Evolutionary conservation across 805 yeast genomes (phyloP), one percentile per base, ranked within the genome.

Genomic region (Candida wancherniae): DNA sequence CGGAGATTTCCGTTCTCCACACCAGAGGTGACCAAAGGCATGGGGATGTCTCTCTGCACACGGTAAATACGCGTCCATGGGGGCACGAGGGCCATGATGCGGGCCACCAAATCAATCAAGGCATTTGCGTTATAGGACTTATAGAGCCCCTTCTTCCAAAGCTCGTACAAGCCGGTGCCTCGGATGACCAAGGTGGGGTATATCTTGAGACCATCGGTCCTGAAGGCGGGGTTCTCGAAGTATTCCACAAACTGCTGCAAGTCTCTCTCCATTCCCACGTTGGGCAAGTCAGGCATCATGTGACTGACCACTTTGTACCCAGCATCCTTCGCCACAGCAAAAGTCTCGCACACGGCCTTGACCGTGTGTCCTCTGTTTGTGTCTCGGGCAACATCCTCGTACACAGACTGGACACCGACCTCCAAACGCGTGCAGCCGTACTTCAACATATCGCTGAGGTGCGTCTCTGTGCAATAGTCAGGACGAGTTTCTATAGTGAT

Each of bases 221-320:
- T 75, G 61, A 92, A 92, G 17, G 77, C 95, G 1, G 98, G 98
- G 56, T 85, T 92, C 49, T 90, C 97, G 55, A 92, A 92, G 63
- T 92, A 92, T 57, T 92, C 98, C 50, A 81, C 77, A 54, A 92
- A 92, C 62, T 92, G 98, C 51, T 87, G 95, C 37, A 90, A 65
- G 56, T 92, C 98, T 56, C 98, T 75, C 61, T 92, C 98, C 95
- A 90, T 85, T 12, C 97, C 98, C 37, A 92, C 97, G 51, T 92
- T 92, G 11, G 98, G 98, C 49, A 92, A 69, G 67, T 92, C 98
- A 10, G 98, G 98, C 98, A 92, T 92, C 98, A 92, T 92, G 63
- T 92, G 98, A 44, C 94, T 80, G 15, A 92, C 98, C 32, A 92
- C 95, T 56, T 92, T 92, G 61, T 88, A 92, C 9, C 98, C 98